Conservation (phyloP, 179 eudicot genomes). For the Camellia oleifera region DNA sequence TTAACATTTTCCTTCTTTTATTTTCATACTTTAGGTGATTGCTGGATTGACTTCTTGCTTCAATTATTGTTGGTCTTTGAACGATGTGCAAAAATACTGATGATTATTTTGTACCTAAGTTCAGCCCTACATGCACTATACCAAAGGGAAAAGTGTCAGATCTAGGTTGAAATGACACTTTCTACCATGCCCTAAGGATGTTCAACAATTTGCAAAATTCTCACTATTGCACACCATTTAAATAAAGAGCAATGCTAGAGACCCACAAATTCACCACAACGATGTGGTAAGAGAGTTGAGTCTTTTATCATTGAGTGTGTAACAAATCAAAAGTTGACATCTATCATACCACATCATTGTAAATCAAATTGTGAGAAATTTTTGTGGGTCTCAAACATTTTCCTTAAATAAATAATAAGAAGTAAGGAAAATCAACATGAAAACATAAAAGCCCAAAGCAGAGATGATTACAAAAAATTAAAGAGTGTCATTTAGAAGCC, state of each 20-base stretch:
- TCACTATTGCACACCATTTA: background rate
- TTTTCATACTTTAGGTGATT: background rate
- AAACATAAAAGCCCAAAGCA: background rate
- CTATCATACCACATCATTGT: too few relatives aligned
- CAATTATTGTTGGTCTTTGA: background rate
- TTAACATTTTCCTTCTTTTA: background rate
- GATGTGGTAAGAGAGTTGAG: too few relatives aligned
- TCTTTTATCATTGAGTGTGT: too few relatives aligned
- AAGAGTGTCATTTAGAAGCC: background rate
- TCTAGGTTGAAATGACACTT: background rate
- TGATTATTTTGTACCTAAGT: background rate
- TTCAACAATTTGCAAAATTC: background rate
- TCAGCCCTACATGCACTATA: background rate
- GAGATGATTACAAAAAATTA: background rate
- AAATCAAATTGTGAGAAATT: too few relatives aligned
- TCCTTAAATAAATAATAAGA: too few relatives aligned
- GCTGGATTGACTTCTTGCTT: background rate
- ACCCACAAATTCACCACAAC: too few relatives aligned
- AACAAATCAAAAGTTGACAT: too few relatives aligned
- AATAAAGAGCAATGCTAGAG: background rate
- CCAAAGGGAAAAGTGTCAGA: background rate
- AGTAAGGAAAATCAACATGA: background rate
- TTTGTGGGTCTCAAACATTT: too few relatives aligned
- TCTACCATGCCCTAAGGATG: background rate
- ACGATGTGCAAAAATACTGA: background rate